Evolutionary conservation across 208 protist genomes (phyloP).

Genomic region (Crithidia fasciculata): DNA sequence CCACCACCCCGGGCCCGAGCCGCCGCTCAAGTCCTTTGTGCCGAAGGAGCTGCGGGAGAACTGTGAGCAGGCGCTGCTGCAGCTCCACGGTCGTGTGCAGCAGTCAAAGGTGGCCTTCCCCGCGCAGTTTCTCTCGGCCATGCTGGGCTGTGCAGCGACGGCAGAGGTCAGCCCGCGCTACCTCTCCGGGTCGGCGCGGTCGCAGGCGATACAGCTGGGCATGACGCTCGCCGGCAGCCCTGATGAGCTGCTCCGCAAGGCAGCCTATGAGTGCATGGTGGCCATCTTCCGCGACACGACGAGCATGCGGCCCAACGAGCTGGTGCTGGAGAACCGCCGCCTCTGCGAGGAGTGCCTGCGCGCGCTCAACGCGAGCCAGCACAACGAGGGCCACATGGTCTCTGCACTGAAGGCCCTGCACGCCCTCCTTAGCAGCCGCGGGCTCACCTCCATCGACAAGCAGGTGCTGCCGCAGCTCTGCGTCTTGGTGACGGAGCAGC

Average conservation of each 20-base stretch:
- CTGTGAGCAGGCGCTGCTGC: constrained; percentile 81
- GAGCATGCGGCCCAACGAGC: constrained; percentile 78
- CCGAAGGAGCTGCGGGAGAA: constrained; percentile 86
- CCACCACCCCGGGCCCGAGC: constrained; percentile 40
- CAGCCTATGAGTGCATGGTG: constrained; percentile 87
- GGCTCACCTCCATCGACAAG: constrained; percentile 77
- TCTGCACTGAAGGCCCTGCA: constrained; percentile 76
- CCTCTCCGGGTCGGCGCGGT: constrained; percentile 60
- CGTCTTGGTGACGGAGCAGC: constrained; percentile 87
- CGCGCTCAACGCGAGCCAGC: constrained; percentile 76
- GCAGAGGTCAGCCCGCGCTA: constrained; percentile 84
- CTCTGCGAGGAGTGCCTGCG: constrained; percentile 84
- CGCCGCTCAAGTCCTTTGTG: constrained; percentile 84
- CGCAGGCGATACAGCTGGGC: constrained; percentile 76
- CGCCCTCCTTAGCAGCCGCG: constrained; percentile 79
- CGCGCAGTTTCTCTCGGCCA: constrained; percentile 81
- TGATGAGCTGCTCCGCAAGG: constrained; percentile 61
- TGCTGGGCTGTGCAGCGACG: constrained; percentile 69
- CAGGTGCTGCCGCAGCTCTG: constrained; percentile 81
- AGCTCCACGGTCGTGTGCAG: constrained; percentile 79
- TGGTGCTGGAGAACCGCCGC: constrained; percentile 81
- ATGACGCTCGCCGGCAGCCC: constrained; percentile 68
- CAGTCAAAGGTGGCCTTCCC: constrained; percentile 52
- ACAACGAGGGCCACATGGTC: constrained; percentile 83
- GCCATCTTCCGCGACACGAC: constrained; percentile 76